phyloP scores from a whole-genome alignment of 1,284 basidiomycete species.

The Xerocomus amazonicus region DNA sequence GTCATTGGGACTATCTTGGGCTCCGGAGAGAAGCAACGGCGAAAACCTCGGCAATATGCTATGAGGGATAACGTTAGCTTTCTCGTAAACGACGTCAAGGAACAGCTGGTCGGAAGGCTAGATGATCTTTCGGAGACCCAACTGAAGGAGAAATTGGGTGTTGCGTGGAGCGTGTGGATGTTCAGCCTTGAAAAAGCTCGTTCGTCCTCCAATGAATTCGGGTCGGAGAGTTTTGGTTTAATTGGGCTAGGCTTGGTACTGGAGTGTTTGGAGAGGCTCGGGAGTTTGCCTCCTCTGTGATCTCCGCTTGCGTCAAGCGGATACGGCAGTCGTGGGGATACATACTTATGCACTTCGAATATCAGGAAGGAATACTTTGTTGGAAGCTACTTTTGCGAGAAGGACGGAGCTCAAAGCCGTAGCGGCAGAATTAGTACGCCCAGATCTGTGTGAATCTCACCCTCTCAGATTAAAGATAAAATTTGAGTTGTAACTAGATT shows the following conservation, averaged over 20 bases:
- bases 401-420: too few relatives aligned
- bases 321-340: too few relatives aligned
- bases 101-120: constrained; percentile 38
- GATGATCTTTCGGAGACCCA: constrained; percentile 28
- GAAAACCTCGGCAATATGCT: constrained; percentile 55
- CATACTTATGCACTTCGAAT: too few relatives aligned
- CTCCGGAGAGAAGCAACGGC: constrained; percentile 55
- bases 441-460: too few relatives aligned
- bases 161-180: constrained; percentile 49
- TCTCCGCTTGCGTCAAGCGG: too few relatives aligned
- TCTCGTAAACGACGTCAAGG: constrained; percentile 50
- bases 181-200: constrained; percentile 41
- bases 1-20: constrained; percentile 70
- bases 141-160: constrained; percentile 42
- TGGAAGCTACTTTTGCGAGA: too few relatives aligned
- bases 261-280: constrained; percentile 52
- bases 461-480: too few relatives aligned
- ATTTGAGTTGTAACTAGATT: too few relatives aligned
- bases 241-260: constrained; percentile 58
- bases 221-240: constrained; percentile 64
- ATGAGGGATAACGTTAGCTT: constrained; percentile 57
- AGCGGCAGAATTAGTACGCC: too few relatives aligned
- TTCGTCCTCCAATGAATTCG: constrained; percentile 37
- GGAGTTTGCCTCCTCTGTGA: constrained; percentile 22
- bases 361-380: too few relatives aligned